Evolutionary conservation across 345 rosid species (phyloP), one percentile per base, ranked within the genome.

Genomic region (Cochlearia excelsa): DNA sequence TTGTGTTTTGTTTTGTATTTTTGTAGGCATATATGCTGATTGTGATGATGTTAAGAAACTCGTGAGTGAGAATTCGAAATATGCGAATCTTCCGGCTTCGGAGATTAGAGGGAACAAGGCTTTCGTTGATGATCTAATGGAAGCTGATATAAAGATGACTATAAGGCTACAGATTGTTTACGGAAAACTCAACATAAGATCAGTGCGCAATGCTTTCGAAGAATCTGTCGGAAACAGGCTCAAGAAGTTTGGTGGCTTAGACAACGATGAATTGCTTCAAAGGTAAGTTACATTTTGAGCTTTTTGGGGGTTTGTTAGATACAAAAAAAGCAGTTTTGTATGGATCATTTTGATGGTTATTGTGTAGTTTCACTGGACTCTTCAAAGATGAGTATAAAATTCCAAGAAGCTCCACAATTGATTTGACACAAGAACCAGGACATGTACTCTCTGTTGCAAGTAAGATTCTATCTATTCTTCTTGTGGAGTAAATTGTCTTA

Each of bases 301-400:
- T 48, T 3, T 5, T 2, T 62, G 30, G 2, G 35, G 35, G 7
- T 45, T 45, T 65, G 9, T 9, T 38, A 40, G 7, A 16, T 33
- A 33, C 35, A 33, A 2, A 33, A 33, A 33, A 33, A 2, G 5
- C 35, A 34, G 37, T 33, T 33, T 48, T 31, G 30, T 35, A 0
- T 0, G 23, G 23, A 16, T 16, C 23, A 23, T 48, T 11, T 39
- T 48, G 39, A 39, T 63, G 37, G 6, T 34, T 34, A 34, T 34
- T 34, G 34, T 76, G 75, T 71, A 92, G 96, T 76, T 88, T 92
- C 57, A 83, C 87, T 71, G 77, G 84, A 54, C 87, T 75, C 70
- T 92, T 92, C 78, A 88, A 86, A 77, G 98, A 92, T 75, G 98
- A 92, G 62, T 79, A 73, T 57, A 88, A 88, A 69, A 83, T 88